phyloP scores from a whole-genome alignment of 2,329 filamentous ascomycete species.

The Talaromyces sp. region DNA sequence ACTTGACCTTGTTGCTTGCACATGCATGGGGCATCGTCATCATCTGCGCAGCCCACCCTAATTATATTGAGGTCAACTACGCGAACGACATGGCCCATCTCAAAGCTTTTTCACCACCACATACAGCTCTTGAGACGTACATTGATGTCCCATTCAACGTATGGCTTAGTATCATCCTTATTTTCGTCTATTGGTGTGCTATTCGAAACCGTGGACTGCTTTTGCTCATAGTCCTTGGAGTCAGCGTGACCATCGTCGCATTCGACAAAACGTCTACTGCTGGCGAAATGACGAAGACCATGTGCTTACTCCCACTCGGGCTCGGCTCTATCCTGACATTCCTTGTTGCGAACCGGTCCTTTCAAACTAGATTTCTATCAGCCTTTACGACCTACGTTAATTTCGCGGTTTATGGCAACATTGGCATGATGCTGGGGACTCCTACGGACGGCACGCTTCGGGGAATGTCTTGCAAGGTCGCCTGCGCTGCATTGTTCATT shows the following conservation, averaged over 20 bases:
- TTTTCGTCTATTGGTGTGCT: slow-evolving; percentile 17
- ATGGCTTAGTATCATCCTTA: slow-evolving; percentile 17
- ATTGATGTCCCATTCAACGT: slow-evolving; percentile 18
- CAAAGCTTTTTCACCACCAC: neutral
- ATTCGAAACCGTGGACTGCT: slow-evolving; percentile 14
- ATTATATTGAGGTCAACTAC: too few species aligned
- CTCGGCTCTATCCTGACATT: neutral
- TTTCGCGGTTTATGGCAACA: slow-evolving; percentile 19
- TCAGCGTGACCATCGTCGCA: neutral
- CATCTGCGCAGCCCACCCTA: too few species aligned
- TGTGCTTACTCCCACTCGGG: neutral
- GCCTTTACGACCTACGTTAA: slow-evolving; percentile 18
- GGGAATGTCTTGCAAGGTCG: slow-evolving; percentile 14
- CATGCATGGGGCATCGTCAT: too few species aligned
- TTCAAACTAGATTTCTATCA: slow-evolving; percentile 15
- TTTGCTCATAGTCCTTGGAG: neutral
- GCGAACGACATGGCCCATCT: too few species aligned
- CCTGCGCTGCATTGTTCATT: neutral
- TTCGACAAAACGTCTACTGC: neutral
- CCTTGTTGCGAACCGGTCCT: slow-evolving; percentile 12
- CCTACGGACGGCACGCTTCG: slow-evolving; percentile 17
- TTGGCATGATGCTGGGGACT: slow-evolving; percentile 16
- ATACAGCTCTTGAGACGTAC: slow-evolving; percentile 12
- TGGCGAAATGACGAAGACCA: neutral
- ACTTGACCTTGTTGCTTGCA: too few species aligned